Evolutionary conservation across 805 yeast genomes (phyloP).

Genomic region (Yarrowia alimentaria): DNA sequence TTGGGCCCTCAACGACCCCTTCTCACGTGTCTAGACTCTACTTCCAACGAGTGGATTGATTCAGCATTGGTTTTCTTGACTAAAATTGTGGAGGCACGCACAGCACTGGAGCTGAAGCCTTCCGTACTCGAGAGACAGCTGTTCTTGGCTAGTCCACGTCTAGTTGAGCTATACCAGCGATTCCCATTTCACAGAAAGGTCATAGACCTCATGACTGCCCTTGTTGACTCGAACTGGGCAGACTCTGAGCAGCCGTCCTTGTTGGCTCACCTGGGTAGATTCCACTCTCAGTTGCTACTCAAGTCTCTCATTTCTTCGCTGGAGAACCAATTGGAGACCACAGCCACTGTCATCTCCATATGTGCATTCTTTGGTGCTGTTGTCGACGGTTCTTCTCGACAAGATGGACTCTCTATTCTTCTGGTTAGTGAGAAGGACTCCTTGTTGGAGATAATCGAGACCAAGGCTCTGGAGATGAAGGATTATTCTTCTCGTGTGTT

Average conservation of each 20-base stretch:
- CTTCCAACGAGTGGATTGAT: slow-evolving; percentile 50
- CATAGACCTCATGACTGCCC: slow-evolving; percentile 52
- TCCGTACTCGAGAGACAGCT: slow-evolving; percentile 65
- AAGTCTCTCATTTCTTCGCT: slow-evolving; percentile 61
- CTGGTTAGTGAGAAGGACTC: slow-evolving; percentile 33
- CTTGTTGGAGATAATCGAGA: slow-evolving; percentile 36
- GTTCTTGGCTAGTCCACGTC: slow-evolving; percentile 53
- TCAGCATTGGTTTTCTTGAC: slow-evolving; percentile 56
- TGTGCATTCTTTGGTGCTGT: slow-evolving; percentile 37
- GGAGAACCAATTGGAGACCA: slow-evolving; percentile 44
- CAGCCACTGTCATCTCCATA: slow-evolving; percentile 31
- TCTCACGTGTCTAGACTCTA: slow-evolving; percentile 48
- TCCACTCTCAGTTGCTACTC: slow-evolving; percentile 57
- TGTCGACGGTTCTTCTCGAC: slow-evolving; percentile 35
- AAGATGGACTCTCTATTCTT: slow-evolving; percentile 43
- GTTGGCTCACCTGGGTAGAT: slow-evolving; percentile 74
- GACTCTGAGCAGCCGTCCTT: slow-evolving; percentile 68
- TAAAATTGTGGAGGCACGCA: slow-evolving; percentile 56
- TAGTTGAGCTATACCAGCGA: slow-evolving; percentile 59
- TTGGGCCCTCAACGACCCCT: slow-evolving; percentile 57
- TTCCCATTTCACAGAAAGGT: slow-evolving; percentile 51
- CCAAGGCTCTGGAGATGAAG: slow-evolving; percentile 28
- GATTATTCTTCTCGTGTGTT: slow-evolving; percentile 35
- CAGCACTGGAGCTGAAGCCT: slow-evolving; percentile 48
- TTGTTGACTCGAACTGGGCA: slow-evolving; percentile 35